phyloP scores from a whole-genome alignment of 306 rosid genomes.

The Ormosia semicastrata region DNA sequence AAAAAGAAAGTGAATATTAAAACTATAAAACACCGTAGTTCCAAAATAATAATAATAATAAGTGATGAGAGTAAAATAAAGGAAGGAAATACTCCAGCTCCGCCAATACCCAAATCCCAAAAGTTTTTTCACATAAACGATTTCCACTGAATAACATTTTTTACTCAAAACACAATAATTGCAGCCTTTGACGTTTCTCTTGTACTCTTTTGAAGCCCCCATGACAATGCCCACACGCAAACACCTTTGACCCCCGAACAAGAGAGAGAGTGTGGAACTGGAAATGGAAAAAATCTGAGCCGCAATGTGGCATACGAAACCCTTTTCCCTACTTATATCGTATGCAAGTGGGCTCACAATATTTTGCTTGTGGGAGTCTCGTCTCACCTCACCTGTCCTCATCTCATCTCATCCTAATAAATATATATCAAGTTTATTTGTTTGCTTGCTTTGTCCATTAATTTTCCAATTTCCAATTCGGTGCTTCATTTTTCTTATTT shows the following conservation, averaged over 20 bases:
- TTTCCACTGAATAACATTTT: slow-evolving; percentile 36
- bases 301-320: slow-evolving; percentile 77
- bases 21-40: background rate
- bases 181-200: slow-evolving; percentile 69
- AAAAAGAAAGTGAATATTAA: background rate
- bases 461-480: background rate
- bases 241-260: slow-evolving; percentile 64
- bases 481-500: background rate
- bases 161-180: slow-evolving; percentile 74
- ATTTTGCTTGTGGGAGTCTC: slow-evolving; percentile 57
- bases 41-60: background rate
- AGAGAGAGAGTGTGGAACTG: background rate
- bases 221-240: slow-evolving; percentile 83
- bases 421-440: background rate
- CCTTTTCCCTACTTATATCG: background rate
- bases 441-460: background rate
- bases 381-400: background rate
- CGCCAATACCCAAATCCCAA: background rate
- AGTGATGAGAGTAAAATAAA: background rate
- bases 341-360: slow-evolving; percentile 37
- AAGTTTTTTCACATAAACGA: slow-evolving; percentile 6
- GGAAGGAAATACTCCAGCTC: background rate
- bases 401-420: background rate
- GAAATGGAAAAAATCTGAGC: slow-evolving; percentile 39
- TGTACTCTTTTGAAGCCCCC: slow-evolving; percentile 26